Evolutionary conservation across 306 rosid genomes (phyloP), one percentile per base, ranked within the genome.

Genomic region (Psophocarpus tetragonolobus): DNA sequence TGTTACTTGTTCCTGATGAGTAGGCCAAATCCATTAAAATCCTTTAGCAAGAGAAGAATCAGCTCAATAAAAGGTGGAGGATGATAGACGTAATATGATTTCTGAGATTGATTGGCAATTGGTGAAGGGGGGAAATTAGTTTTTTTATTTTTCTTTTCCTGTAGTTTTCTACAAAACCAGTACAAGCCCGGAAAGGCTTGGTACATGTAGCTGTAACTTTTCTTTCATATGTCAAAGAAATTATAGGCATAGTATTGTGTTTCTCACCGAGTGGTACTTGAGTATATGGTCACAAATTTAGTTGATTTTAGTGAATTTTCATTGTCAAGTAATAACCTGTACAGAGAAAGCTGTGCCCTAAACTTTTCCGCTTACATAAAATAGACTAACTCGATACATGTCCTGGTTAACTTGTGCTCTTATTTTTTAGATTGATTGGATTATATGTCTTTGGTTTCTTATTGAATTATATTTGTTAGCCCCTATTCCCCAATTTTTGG

Each of bases 31-130:
- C 45, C 68, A 56, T 45, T 64, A 84, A 70, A 62, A 74, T 78
- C 85, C 78, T 47, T 81, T 56, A 60, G 69, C 56, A 60, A 68
- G 12, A 83, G 78, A 74, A 74, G 83, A 74, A 47, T 67, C 68
- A 85, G 79, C 86, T 56, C 70, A 85, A 82, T 85, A 85, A 82
- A 60, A 44, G 82, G 68, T 45, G 80, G 72, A 62, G 88, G 72
- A 76, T 1, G 76, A 64, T 81, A 84, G 85, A 74, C 82, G 79
- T 78, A 70, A 78, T 82, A 69, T 82, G 71, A 85, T 77, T 79
- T 69, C 10, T 29, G 33, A 45, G 65, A 78, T 69, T 75, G 72
- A 82, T 78, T 82, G 82, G 54, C 76, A 64, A 82, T 78, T 82
- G 82, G 54, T 73, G 56, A 64, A 65, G 60, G 80, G 44, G 68